Base-by-base conservation (phyloP, 2,329 filamentous ascomycete species). In the Aspergillus cejpii region DNA sequence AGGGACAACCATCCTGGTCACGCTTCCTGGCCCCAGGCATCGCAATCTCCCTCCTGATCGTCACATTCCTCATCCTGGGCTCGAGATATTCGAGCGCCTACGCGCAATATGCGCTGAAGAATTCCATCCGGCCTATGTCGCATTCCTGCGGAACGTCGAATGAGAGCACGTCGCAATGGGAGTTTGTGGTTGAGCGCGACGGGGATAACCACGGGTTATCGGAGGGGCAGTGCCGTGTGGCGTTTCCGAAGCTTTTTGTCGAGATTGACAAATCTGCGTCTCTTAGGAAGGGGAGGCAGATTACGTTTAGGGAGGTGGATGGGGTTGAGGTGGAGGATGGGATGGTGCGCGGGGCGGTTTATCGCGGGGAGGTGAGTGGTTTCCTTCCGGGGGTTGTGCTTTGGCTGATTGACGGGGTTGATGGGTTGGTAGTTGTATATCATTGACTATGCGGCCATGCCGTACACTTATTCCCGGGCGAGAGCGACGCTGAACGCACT, bases 401-500 rank as follows among this genome's bases (percentile, higher is more conserved):
- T 14, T 36, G 10, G 36, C 40, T 46, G 38, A 47, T 21, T 39
- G n/a, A n/a, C n/a, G n/a, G n/a, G n/a, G n/a, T n/a, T n/a, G n/a
- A 20, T 17, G 8, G n/a, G 1, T 17, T 23, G 23, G 8, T 8
- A 70, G 67, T 36, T 70, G 3, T 68, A 66, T 46, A 58, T 69
- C 3, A 47, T 69, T 37, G 59, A 67, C 21, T 67, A 58, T 28
- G 62, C 56, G 2, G 49, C 58, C 6, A 62, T 63, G 60, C 58
- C 59, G 0, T 55, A 52, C 5, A 69, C 66, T 6, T 64, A 57
- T 37, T 56, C 64, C 0, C 63, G 67, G 10, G 67, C 60, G 8
- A 63, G 62, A 51, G 71, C 71, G 2, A 73, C 71, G 0, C 60
- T 76, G 2, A 67, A 72, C 50, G 64, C 72, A 5, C 61, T 77